Base-by-base conservation (phyloP, 345 rosid species). In the Ceriops zippeliana region DNA sequence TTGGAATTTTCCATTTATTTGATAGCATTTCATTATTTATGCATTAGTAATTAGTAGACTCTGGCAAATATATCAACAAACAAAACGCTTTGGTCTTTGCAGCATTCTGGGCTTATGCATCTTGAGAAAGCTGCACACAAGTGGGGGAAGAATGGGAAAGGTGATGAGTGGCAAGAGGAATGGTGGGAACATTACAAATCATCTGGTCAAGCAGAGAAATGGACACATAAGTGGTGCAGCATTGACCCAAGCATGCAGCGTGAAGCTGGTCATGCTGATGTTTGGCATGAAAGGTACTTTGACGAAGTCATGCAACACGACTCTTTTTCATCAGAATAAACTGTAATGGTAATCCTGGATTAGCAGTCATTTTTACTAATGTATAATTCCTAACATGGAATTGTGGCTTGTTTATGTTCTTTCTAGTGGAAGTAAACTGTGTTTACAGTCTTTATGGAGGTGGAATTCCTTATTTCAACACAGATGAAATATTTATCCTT, bases 221-320 rank as follows among this genome's bases (percentile, higher is more conserved):
- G 97, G 97, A 95, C 98, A 46, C 87, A 91, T 72, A 93, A 93
- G 76, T 89, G 98, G 98, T 91, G 98, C 79, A 84, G 93, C 78
- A 82, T 89, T 71, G 91, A 93, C 81, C 98, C 95, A 21, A 81
- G 82, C 60, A 91, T 89, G 57, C 81, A 71, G 26, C 89, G 91
- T 52, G 93, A 88, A 2, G 90, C 76, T 74, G 98, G 98, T 52
- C 98, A 93, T 79, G 97, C 98, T 73, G 97, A 93, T 81, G 81
- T 89, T 72, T 93, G 98, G 96, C 98, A 93, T 61, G 98, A 93
- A 78, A 93, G 96, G 98, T 93, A 82, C 52, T 15, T 42, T 11
- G 20, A 67, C 28, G 4, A 53, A 51, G n/a, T 65, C 28, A 3
- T 13, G 6, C 32, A 58, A 54, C 22, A 28, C 57, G 3, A 22